A percentile compares a stretch with the other conserved stretches of the same genome.
Evolutionary conservation across 768 basidiomycete species (phyloP).

Genomic region (Mycena alexandri): DNA sequence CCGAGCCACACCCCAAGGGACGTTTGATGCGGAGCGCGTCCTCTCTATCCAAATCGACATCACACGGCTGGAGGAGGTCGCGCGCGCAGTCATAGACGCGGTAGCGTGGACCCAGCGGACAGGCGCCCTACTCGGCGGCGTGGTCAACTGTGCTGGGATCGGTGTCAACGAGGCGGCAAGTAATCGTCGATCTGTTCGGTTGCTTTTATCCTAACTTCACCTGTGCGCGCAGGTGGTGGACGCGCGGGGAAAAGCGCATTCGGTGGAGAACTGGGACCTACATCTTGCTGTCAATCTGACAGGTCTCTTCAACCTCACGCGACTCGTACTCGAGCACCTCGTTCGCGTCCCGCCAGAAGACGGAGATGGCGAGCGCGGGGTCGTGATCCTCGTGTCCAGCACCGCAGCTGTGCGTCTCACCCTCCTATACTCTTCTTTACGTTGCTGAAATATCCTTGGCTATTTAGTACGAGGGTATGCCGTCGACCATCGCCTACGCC

Average conservation of each 20-base stretch:
- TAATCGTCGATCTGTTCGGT: conserved; percentile 28
- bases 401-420: conserved; percentile 46
- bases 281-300: conserved; percentile 53
- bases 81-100: conserved; percentile 44
- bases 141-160: conserved; percentile 55
- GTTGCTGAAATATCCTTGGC: not conserved
- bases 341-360: conserved; percentile 43
- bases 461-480: conserved; percentile 52
- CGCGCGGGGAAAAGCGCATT: conserved; percentile 46
- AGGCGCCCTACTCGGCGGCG: conserved; percentile 49
- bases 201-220: not conserved
- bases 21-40: conserved; percentile 19
- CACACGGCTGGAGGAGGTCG: conserved; percentile 44
- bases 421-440: not conserved
- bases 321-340: conserved; percentile 50
- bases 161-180: conserved; percentile 43
- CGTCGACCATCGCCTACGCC: conserved; percentile 55
- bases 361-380: conserved; percentile 49
- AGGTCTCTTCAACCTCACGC: conserved; percentile 55
- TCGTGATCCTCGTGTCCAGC: conserved; percentile 53
- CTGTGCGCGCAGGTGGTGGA: conserved; percentile 44
- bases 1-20: conserved; percentile 37
- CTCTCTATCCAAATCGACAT: conserved; percentile 46
- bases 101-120: conserved; percentile 45
- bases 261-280: conserved; percentile 52